phyloP scores from a whole-genome alignment of 139 green algal species.

The Zygnema cylindricum region DNA sequence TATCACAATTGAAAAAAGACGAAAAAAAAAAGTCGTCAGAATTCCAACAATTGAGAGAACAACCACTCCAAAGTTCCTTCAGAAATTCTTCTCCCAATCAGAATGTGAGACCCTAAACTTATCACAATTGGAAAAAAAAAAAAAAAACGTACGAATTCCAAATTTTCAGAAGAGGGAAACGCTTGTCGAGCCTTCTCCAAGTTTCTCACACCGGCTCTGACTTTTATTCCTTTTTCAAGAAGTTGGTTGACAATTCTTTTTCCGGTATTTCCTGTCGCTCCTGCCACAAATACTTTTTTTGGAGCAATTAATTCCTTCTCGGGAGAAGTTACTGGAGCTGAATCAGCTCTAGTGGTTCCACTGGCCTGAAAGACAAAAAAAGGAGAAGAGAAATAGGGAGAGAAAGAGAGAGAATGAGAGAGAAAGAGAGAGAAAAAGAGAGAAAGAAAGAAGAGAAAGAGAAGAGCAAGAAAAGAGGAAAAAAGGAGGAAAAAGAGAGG shows the following conservation, averaged over 20 bases:
- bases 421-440: not conserved
- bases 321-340: not conserved
- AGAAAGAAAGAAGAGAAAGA: not conserved
- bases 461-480: not conserved
- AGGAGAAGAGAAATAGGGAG: not conserved
- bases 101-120: too few species aligned
- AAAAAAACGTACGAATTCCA: constrained; percentile 12
- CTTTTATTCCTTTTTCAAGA: not conserved
- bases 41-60: not conserved
- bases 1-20: too few species aligned
- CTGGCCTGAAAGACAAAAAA: not conserved
- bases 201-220: constrained; percentile 52
- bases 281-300: constrained; percentile 58
- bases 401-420: not conserved
- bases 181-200: not conserved
- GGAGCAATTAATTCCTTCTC: not conserved
- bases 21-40: not conserved
- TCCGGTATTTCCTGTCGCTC: constrained; percentile 62
- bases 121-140: too few species aligned
- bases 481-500: not conserved
- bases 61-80: too few species aligned
- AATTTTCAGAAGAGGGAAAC: constrained; percentile 9
- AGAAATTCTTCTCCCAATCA: too few species aligned
- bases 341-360: not conserved
- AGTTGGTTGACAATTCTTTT: constrained; percentile 48